Base-by-base conservation (phyloP, 768 basidiomycete genomes). In the Tulasnella sp. region DNA sequence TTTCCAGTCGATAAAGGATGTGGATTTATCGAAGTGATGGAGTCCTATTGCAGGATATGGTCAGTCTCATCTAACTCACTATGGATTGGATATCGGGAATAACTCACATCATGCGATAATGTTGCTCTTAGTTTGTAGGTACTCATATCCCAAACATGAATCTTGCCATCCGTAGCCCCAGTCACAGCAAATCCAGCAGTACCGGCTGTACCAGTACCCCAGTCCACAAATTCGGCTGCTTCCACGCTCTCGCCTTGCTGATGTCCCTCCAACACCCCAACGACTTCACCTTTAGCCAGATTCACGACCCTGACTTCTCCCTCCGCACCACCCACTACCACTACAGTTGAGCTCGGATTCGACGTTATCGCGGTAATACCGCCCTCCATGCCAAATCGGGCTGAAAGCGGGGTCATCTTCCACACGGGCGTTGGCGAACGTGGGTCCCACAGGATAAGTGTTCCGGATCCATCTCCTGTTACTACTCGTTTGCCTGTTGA, bases 131-230 rank as follows among this genome's bases (percentile, higher is more conserved):
- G 63, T 55, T 84, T 74, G 73, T 87, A 87, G 22, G 88, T 92
- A 44, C 74, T 74, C 37, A 92, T 72, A 67, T 99, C 95, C 91
- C 93, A 99, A 29, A 96, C 79, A 59, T 85, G 89, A 15, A 80
- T 83, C 62, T 89, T 92, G 0, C 91, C 90, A 61, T 99, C 95
- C 3, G 93, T 96, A 4, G 78, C 90, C 9, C 86, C 92, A 2
- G 85, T 89, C 9, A 81, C 79, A 16, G 86, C 77, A 13, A 63
- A 65, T 10, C 65, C 64, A n/a, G 69, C 65, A 6, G 58, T 68
- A 6, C 76, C 77, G 3, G 58, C 59, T 0, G 61, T 65, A 4
- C 69, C 72, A 0, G 78, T 74, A 9, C 69, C 71, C 16, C 92
- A 67, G 58, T 91, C 87, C 22, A 91, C 74, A 61, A 93, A 96